Evolutionary conservation across 305 asterid genomes (phyloP).

Genomic region (Caryopteris hybrid): DNA sequence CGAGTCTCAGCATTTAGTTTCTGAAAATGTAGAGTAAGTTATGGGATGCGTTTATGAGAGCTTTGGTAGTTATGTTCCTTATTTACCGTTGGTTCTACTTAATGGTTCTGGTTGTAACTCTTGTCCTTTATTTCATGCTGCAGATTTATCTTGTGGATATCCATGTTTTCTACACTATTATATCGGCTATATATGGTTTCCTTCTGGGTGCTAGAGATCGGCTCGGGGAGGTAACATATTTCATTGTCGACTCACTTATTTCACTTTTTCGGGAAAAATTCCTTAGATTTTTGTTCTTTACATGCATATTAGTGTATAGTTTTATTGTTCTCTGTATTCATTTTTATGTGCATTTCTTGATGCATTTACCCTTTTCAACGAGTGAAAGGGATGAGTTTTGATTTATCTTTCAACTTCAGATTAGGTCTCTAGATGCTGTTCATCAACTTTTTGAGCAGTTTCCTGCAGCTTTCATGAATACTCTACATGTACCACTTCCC

Average conservation of each 20-base stretch:
- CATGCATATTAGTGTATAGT: not conserved
- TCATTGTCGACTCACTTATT: conserved; percentile 11
- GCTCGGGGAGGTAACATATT: conserved; percentile 75
- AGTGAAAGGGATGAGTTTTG: conserved; percentile 1
- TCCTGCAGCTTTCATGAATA: conserved; percentile 89
- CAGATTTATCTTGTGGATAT: conserved; percentile 94
- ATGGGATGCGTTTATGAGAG: conserved; percentile 1
- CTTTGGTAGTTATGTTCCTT: conserved; percentile 2
- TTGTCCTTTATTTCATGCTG: conserved; percentile 20
- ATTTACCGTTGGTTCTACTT: not conserved
- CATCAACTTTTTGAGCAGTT: conserved; percentile 91
- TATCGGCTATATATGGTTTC: conserved; percentile 90
- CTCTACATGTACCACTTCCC: conserved; percentile 64
- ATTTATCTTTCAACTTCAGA: conserved; percentile 51
- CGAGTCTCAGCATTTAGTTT: not conserved
- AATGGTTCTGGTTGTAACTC: conserved; percentile 5
- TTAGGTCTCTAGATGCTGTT: conserved; percentile 91
- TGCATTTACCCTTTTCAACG: not conserved
- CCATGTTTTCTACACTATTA: conserved; percentile 83
- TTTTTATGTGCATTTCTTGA: not conserved
- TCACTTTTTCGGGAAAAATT: not conserved
- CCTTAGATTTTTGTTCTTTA: not conserved
- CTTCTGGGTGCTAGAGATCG: conserved; percentile 97
- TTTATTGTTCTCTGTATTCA: not conserved
- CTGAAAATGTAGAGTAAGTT: not conserved